Base-by-base conservation (phyloP, 2,329 filamentous ascomycete species). In the Nemania sp. region DNA sequence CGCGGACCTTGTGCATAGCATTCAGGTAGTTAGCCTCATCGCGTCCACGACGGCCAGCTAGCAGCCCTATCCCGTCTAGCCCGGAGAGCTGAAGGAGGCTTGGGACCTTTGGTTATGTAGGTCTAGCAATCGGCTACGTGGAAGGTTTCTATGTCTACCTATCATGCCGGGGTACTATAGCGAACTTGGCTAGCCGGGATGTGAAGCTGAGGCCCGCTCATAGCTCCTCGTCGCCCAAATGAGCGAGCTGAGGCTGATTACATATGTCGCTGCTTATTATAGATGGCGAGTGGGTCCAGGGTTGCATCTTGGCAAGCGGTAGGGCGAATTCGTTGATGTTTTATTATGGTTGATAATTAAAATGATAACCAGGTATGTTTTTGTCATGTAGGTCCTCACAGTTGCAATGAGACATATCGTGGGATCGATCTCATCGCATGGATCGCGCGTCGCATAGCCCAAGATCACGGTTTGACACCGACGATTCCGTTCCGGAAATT, bases 171-270 rank as follows among this genome's bases (percentile, higher is more conserved):
- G 10, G 22, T 26, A 22, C 58, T 52, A 32, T 52, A 47, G 47
- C 35, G 22, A 51, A 54, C 62, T 38, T 32, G 47, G 35, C 24
- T 26, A 13, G 29, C 41, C 51, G 29, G 29, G 60, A 52, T 41
- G 22, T 53, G 45, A 22, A 51, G 62, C 66, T 68, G 62, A 59
- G 62, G 11, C 52, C 57, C 57, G 57, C 57, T 65, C 58, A 60
- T 58, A 45, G 52, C n/a, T 64, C 22, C 27, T 29, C 32, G 22
- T 26, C 60, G 10, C 26, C 55, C 55, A 51, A 38, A 63, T 47
- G 49, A 20, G 32, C 35, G 29, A 63, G 66, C 66, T 68, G 66
- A 68, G 66, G 45, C 61, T 61, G 55, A 61, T 64, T 59, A 45
- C 27, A 52, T 11, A 58, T 27, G 55, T 18, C 32, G 24, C 20